Conservation (phyloP, 2,329 filamentous ascomycete genomes). For the Aspergillus tanneri region DNA sequence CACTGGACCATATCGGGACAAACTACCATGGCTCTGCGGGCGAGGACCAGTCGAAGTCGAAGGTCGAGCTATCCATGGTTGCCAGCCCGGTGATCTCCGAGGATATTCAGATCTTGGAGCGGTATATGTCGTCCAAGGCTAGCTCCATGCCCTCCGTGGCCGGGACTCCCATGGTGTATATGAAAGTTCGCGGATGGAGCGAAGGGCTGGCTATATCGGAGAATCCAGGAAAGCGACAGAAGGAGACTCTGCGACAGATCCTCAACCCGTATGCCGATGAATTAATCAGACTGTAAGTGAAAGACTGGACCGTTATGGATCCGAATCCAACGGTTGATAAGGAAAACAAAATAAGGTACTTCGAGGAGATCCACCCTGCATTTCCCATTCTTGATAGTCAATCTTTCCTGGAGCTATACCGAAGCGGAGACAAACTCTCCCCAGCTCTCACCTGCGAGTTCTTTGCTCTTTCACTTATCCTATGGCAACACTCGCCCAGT, state of each 20-base stretch:
- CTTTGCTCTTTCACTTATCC: conserved; percentile 51
- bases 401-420: conserved; percentile 45
- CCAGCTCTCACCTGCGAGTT: conserved; percentile 52
- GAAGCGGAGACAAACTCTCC: conserved; percentile 44
- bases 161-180: conserved; percentile 9
- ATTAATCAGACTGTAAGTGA: conserved; percentile 42
- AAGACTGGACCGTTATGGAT: conserved; percentile 11
- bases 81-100: conserved; percentile 16
- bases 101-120: conserved; percentile 14
- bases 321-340: not conserved
- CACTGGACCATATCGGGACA: conserved; percentile 5
- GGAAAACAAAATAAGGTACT: conserved; percentile 39
- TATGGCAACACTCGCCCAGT: conserved; percentile 42
- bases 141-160: not conserved
- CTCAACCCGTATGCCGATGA: conserved; percentile 34
- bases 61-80: conserved; percentile 11
- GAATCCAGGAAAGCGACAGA: conserved; percentile 26
- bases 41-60: conserved; percentile 5
- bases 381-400: conserved; percentile 54
- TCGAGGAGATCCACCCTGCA: conserved; percentile 50
- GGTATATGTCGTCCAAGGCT: conserved; percentile 16
- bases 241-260: conserved; percentile 50
- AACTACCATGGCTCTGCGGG: conserved; percentile 11
- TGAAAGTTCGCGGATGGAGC: conserved; percentile 9
- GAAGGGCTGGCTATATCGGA: conserved; percentile 13